Evolutionary conservation across 2,329 filamentous ascomycete species (phyloP), one percentile per base, ranked within the genome.

Genomic region (Sarocladiaceae sp.): DNA sequence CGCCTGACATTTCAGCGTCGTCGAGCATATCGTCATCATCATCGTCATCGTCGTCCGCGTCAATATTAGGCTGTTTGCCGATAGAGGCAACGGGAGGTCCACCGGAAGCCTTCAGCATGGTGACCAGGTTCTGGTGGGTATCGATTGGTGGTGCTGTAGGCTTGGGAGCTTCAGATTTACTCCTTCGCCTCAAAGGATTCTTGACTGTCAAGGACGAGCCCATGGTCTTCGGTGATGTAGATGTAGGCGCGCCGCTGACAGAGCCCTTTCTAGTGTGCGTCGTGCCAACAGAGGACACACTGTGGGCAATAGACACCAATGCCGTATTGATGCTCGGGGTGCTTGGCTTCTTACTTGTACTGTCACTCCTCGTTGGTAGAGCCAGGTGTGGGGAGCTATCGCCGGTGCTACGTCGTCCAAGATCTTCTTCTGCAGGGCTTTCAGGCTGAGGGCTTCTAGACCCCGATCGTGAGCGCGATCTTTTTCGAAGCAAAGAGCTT

Each of bases 1-100:
- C 79, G 58, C 78, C 74, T 39, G 74, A 78, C 50, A 83, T 63
- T 6, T 81, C 78, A 23, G 70, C 69, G 29, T 84, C 82, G 29
- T 83, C 78, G 26, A 63, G 58, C 4, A 58, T 50, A 3, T 74
- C 73, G 11, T 76, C 72, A 1, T 82, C 79, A 2, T 82, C 77
- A 3, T 83, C 78, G 0, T 83, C 78, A 3, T 76, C 75, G 1
- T 70, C 68, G 2, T 73, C 72, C 18, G 69, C 63, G 10, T 72
- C 69, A 16, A 23, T 35, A 6, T 55, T 51, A 6, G 29, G 45
- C 3, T 44, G 47, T 7, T 48, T 50, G 24, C 31, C 23, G 18
- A 78, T 51, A 7, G 63, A 62, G 11, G 74, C 66, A 26, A 78
- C 73, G 0, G 76, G 76, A 2, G 72, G 74, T 1, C 76, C 76